Conservation (phyloP, 176 grass and related monocot species). For the Poa annua region DNA sequence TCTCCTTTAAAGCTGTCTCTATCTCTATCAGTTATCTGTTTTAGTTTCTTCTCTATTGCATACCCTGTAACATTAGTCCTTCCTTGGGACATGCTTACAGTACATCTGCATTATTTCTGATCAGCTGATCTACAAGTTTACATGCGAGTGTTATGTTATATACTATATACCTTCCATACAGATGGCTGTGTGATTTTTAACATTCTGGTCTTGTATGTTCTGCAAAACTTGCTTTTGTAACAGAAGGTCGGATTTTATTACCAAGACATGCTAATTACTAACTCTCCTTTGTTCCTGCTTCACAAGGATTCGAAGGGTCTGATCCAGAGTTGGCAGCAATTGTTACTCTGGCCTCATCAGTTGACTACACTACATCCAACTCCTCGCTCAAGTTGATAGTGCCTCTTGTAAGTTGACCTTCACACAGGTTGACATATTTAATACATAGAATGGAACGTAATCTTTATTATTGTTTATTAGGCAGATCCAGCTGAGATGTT, state of each 20-base stretch:
- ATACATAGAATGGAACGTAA: slow-evolving; percentile 36
- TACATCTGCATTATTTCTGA: slow-evolving; percentile 4
- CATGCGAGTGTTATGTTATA: not conserved
- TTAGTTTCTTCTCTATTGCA: slow-evolving; percentile 16
- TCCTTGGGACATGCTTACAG: not conserved
- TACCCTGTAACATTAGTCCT: not conserved
- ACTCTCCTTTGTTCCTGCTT: slow-evolving; percentile 39
- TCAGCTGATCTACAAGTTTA: slow-evolving; percentile 12
- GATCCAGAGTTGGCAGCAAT: slow-evolving; percentile 69
- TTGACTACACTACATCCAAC: slow-evolving; percentile 95
- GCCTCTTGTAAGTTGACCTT: slow-evolving; percentile 73
- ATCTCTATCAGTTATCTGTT: not conserved
- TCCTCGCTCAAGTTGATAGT: slow-evolving; percentile 92
- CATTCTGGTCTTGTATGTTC: slow-evolving; percentile 30
- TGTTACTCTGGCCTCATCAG: slow-evolving; percentile 90
- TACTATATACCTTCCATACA: slow-evolving; percentile 23
- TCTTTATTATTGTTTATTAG: slow-evolving; percentile 54
- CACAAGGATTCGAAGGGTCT: slow-evolving; percentile 59
- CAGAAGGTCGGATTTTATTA: not conserved
- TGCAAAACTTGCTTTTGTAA: slow-evolving; percentile 14
- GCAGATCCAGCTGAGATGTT: slow-evolving; percentile 84
- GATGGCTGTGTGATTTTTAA: slow-evolving; percentile 24
- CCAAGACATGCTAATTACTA: slow-evolving; percentile 11
- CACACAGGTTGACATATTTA: slow-evolving; percentile 18
- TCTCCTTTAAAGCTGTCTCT: slow-evolving; percentile 13